Evolutionary conservation across 2,329 filamentous ascomycete genomes (phyloP), one percentile per base, ranked within the genome.

Genomic region (Chalaropsis ovoidea): DNA sequence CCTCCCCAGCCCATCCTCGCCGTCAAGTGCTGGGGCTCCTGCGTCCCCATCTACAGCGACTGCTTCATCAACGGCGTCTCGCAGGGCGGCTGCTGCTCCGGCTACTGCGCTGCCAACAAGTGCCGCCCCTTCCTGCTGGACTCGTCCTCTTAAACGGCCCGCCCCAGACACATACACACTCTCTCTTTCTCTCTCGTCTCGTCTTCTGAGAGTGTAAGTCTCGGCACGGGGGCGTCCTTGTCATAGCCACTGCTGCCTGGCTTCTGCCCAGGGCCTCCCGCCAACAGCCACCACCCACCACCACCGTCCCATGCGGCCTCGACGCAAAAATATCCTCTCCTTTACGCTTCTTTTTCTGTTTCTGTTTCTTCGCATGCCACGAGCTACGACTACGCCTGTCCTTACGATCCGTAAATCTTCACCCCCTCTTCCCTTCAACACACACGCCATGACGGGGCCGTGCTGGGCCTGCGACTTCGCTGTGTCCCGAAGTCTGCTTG

Each of bases 1-100:
- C 78, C 79, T 24, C 77, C 79, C 3, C 74, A 77, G 70, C 75
- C 76, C 3, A 73, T 82, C 63, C 71, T 71, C 5, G 72, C 72
- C 15, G 77, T 81, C 24, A 76, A 72, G 69, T 80, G 78, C 71
- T 68, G 72, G 63, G 77, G 77, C 64, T 69, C 71, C 2, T 81
- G 77, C 69, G 72, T 80, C n/a, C 68, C 73, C 1, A 76, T 72
- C 4, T 78, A 76, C 63, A 71, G 76, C 24, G 70, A 72, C 27
- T 78, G 77, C 69, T 77, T 74, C 68, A 61, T 67, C 47, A 70
- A 75, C 8, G 75, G 74, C 2, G 74, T 76, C 68, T 71, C 65
- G 15, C 70, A 75, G 5, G 77, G 75, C 0, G 70, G 72, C 35
- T 79, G 78, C 73, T 79, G 77, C 70, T 75, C 74, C 24, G 77